Evolutionary conservation across 192 early-diverging fungal genomes (phyloP).

Genomic region (Gaertneriomyces semiglobifer): DNA sequence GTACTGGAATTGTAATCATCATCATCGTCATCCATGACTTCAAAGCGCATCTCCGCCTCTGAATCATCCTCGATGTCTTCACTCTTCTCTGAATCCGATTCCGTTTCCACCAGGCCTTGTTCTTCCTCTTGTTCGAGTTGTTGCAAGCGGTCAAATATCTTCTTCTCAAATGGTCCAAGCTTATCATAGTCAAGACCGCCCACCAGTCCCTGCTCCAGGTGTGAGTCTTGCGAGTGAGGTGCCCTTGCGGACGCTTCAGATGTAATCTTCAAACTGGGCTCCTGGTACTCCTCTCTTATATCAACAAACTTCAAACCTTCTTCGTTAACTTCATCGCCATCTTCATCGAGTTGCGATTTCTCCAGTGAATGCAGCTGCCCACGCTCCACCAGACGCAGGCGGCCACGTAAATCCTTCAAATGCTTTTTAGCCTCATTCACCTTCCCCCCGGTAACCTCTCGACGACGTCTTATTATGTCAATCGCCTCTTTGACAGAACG

Average conservation of each 20-base stretch:
- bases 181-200: neutral
- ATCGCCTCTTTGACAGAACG: constrained; percentile 69
- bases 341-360: constrained; percentile 24
- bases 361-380: constrained; percentile 2
- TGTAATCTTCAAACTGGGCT: constrained; percentile 5
- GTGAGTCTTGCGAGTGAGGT: too few relatives aligned
- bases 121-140: constrained; percentile 68
- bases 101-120: constrained; percentile 31
- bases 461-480: constrained; percentile 66
- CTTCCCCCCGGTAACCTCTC: constrained; percentile 32
- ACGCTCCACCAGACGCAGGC: neutral
- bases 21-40: constrained; percentile 43
- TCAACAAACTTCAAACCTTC: constrained; percentile 75
- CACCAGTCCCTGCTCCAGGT: neutral
- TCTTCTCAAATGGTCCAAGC: constrained; percentile 29
- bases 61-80: constrained; percentile 41
- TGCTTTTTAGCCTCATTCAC: constrained; percentile 2
- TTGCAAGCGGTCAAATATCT: constrained; percentile 40
- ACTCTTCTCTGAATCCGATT: constrained; percentile 40
- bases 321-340: constrained; percentile 61
- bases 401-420: neutral
- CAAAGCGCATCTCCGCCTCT: constrained; percentile 33
- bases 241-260: too few relatives aligned
- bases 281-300: constrained; percentile 63
- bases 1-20: constrained; percentile 37